Base-by-base conservation (phyloP, 495 filamentous ascomycete genomes). In the Parachaetomium inaequale region DNA sequence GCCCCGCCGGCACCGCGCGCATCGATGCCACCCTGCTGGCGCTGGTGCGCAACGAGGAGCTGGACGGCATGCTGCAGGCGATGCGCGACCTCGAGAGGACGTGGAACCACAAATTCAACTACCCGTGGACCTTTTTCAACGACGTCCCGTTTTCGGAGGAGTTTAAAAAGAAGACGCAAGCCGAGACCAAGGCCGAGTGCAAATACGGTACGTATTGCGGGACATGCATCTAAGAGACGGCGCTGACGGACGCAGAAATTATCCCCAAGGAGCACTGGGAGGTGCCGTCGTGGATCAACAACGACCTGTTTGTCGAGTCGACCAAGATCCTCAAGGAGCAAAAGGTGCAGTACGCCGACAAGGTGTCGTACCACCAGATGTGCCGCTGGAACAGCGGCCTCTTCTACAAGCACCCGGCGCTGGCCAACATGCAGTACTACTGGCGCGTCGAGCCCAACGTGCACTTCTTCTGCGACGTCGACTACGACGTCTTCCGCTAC, bases 361-460 rank as follows among this genome's bases (percentile, higher is more conserved):
- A 88, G 78, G 70, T 92, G 53, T 96, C 91, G 59, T 99, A 99
- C 77, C 94, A 98, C 74, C 89, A 98, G 76, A 99, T 99, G 94
- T 99, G 94, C 73, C 88, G 94, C 50, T 99, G 93, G 95, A 98
- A 99, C 81, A 93, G 89, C 68, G 94, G 94, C 66, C 82, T 96
- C 71, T 99, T 99, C 84, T 96, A 95, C 79, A 89, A 94, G 66
- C 95, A 99, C 77, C 92, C 92, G 0, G 93, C 91, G 0, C 85
- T 99, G 21, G 78, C 82, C 46, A 75, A 92, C 51, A 86, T 82
- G 55, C 89, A 89, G 58, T 99, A 91, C 82, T 99, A 99, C 80
- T 99, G 95, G 95, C 92, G 95, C 58, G 95, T 99, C 29, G 95
- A 99, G 77, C 95, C 95, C 55, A 96, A 98, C 66, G 95, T 99